Base-by-base conservation (phyloP, 257 asterid species). In the Echium plantagineum region DNA sequence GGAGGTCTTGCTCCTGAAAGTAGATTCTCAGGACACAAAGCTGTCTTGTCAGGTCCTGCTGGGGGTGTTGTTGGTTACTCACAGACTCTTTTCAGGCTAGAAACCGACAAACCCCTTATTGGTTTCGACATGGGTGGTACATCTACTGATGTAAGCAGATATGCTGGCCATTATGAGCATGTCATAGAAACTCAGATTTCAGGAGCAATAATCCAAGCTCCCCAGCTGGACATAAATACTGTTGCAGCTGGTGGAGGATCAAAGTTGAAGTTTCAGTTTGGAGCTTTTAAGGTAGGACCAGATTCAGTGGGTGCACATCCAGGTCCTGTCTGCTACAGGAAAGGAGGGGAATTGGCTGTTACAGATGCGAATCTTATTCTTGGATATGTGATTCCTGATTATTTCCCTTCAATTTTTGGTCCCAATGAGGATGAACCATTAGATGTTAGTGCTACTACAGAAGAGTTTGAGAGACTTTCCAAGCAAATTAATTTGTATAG, bases 221-320 rank as follows among this genome's bases (percentile, higher is more conserved):
- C 97, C 68, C 98, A 88, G 81, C 95, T 88, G 49, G 98, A 91
- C 85, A 86, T 91, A 48, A 91, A 86, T 72, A 88, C 97, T 7
- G 97, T 91, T 55, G 98, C 98, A 66, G 98, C 98, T 65, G 97
- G 97, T 1, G 98, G 98, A 69, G 98, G 98, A 48, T 91, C 98
- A 13, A 91, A 91, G 74, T 66, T 91, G 66, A 88, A 82, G 79
- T 88, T 91, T 67, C 97, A 82, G 55, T 82, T 85, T 52, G 98
- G 98, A 66, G 85, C 96, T 82, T 91, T 88, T 80, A 74, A 85
- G 74, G 96, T 88, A 42, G 98, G 98, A 59, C 98, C 98, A 9
- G 98, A 91, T 69, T 91, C 98, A 13, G 98, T 91, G 19, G 94
- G 94, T 62, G 96, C 98, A 30, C 96, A 91, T 71, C 98, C 98